Conservation (phyloP, 108 stramenopile species). For the Pseudonitzschia pungens region DNA sequence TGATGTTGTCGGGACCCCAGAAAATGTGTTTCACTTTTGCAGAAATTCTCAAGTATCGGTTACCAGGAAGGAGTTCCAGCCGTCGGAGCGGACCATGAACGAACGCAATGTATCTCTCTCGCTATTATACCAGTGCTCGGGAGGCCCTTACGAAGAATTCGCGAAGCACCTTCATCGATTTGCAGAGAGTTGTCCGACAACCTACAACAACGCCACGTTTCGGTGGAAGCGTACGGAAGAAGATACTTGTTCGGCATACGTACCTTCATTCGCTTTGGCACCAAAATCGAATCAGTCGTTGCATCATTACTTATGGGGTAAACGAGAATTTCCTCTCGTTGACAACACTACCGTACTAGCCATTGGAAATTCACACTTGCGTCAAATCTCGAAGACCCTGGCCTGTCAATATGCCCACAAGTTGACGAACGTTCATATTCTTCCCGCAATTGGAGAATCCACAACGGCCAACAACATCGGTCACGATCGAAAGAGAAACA, state of each 20-base stretch:
- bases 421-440: not conserved
- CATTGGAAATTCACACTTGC: conserved; percentile 35
- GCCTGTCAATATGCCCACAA: conserved; percentile 28
- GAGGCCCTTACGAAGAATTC: conserved; percentile 18
- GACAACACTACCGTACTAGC: conserved; percentile 16
- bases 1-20: too few relatives aligned
- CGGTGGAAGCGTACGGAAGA: not conserved
- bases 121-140: conserved; percentile 25
- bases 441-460: not conserved
- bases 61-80: not conserved
- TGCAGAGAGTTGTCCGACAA: not conserved
- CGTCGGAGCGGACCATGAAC: not conserved
- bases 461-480: not conserved
- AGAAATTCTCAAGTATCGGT: not conserved
- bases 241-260: not conserved
- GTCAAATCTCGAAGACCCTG: conserved; percentile 27
- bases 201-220: not conserved
- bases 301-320: conserved; percentile 3
- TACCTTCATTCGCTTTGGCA: not conserved
- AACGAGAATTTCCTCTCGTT: conserved; percentile 7
- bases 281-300: too few relatives aligned
- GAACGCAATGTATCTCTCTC: not conserved
- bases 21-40: not conserved
- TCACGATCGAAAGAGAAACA: not conserved
- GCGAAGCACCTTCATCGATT: not conserved